These are phyloP conservation scores for Apiotrichum laibachii DNA, from an alignment of 1,284 basidiomycete species.

Conservation along the genomic window DNA sequence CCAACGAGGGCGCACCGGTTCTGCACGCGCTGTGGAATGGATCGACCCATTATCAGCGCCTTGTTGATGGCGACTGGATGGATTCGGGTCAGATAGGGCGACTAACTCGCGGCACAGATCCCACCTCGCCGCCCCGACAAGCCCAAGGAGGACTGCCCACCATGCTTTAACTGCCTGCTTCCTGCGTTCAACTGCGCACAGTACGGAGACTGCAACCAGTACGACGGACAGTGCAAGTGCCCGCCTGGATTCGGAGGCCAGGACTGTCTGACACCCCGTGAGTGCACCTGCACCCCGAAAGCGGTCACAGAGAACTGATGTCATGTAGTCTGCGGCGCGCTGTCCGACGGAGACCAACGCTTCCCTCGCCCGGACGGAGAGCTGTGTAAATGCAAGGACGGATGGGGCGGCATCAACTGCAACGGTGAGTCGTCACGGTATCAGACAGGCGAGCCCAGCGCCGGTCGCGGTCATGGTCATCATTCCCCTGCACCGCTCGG, in stretches of 20 bases:
- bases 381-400: constrained; percentile 83
- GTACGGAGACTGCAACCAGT: constrained; percentile 78
- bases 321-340: constrained; percentile 78
- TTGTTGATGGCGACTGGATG: too few relatives aligned
- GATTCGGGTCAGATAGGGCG: not conserved
- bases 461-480: too few relatives aligned
- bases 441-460: too few relatives aligned
- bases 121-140: constrained; percentile 27
- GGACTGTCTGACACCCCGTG: constrained; percentile 79
- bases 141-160: constrained; percentile 41
- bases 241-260: constrained; percentile 87
- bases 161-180: constrained; percentile 83
- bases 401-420: constrained; percentile 94
- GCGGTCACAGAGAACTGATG: not conserved
- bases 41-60: too few relatives aligned
- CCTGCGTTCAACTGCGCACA: constrained; percentile 80
- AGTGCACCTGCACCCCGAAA: constrained; percentile 41
- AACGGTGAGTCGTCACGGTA: constrained; percentile 63
- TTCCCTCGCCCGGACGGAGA: constrained; percentile 72
- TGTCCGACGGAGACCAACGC: constrained; percentile 82
- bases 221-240: constrained; percentile 86
- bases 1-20: not conserved
- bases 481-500: not conserved
- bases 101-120: constrained; percentile 12
- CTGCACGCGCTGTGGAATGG: not conserved